These are phyloP conservation scores for Leishmania guyanensis DNA, from an alignment of 208 protist species.

Conservation along the genomic window DNA sequence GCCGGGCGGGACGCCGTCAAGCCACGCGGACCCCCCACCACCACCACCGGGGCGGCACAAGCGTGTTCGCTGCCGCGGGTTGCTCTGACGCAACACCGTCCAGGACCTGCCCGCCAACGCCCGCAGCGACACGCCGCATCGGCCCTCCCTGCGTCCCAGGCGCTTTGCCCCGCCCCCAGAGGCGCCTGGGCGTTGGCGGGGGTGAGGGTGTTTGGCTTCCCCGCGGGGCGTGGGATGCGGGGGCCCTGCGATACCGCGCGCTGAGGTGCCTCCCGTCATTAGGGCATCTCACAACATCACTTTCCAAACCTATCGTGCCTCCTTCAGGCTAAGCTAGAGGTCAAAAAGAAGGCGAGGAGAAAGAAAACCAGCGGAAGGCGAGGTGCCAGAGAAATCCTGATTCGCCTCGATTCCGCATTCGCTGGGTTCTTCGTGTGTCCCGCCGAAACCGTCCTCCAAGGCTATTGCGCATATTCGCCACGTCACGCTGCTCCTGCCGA, in stretches of 20 bases:
- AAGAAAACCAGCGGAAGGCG: background rate
- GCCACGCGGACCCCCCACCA: background rate
- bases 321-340: background rate
- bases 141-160: background rate
- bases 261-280: background rate
- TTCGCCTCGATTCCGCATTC: background rate
- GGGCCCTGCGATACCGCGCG: background rate
- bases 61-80: background rate
- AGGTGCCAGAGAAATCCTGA: background rate
- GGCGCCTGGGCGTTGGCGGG: background rate
- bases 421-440: conserved; percentile 16
- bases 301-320: background rate
- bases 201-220: background rate
- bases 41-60: background rate
- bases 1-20: too few relatives aligned
- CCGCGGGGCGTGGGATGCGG: background rate
- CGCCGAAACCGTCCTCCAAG: conserved; percentile 41
- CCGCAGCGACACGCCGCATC: background rate
- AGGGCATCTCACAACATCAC: background rate
- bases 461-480: conserved; percentile 47
- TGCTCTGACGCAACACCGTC: background rate
- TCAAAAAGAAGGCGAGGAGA: background rate
- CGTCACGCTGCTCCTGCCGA: conserved; percentile 46
- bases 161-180: background rate
- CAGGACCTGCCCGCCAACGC: background rate